Evolutionary conservation across 1,139 yeast species (phyloP), one percentile per base, ranked within the genome.

Genomic region (Nakaseomyces bracarensis): DNA sequence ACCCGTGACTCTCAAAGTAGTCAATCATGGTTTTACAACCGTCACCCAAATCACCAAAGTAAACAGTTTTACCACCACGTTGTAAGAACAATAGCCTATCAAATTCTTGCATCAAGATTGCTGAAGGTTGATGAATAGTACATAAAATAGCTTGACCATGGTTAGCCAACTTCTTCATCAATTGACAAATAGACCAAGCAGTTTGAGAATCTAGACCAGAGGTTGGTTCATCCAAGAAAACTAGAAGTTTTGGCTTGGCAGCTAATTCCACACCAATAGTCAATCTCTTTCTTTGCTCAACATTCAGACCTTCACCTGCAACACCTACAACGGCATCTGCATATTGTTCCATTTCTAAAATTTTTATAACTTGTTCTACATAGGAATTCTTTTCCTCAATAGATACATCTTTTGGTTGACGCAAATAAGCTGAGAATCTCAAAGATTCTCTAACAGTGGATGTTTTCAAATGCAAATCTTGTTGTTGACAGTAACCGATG

Each of bases 31-130:
- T 68, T 40, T 62, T 59, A 43, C 84, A 79, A 55, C 76, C 74
- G 39, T 69, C 64, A 42, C 94, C 93, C 54, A 82, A 70, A 43
- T 80, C 85, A 39, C 93, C 93, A 60, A 81, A 82, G 61, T 82
- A 82, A 19, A 81, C 87, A 4, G 91, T 82, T 53, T 72, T 69
- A 44, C 93, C 93, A 50, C 91, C 93, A 48, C 66, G 71, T 44
- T 78, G 80, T 60, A 82, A 66, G 58, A 82, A 79, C 48, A 82
- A 65, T 49, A 82, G 66, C 46, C 91, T 73, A 54, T 82, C 93
- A 57, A 83, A 83, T 53, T 80, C 84, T 58, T 80, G 79, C 64
- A 82, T 70, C 56, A 82, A 65, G 43, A 80, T 70, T 28, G 91
- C 87, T 3, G 87, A 79, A 44, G 91, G 91, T 61, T 74, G 79